phyloP scores from a whole-genome alignment of 148 eudicot genomes.

The Beta vulgaris region DNA sequence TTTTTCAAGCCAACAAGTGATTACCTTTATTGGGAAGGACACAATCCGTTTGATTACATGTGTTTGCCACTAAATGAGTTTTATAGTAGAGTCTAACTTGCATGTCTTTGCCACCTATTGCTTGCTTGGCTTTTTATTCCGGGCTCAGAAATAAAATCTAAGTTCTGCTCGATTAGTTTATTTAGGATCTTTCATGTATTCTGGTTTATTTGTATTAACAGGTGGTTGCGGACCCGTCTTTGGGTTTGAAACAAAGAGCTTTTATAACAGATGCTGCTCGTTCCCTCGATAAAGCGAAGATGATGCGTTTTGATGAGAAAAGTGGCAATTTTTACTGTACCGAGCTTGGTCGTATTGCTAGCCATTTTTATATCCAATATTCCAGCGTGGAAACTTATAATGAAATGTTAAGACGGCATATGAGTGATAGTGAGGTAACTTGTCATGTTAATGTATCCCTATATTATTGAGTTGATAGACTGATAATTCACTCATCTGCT shows the following conservation, averaged over 20 bases:
- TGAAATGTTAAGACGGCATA: slow-evolving; percentile 91
- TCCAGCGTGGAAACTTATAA: slow-evolving; percentile 98
- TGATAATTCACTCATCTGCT: background rate
- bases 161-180: background rate
- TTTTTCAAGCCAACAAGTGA: background rate
- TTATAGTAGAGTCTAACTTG: background rate
- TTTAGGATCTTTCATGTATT: slow-evolving; percentile 1
- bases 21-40: background rate
- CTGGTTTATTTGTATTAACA: slow-evolving; percentile 31
- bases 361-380: slow-evolving; percentile 97
- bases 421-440: slow-evolving; percentile 94
- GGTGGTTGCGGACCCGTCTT: slow-evolving; percentile 96
- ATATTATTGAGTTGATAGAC: background rate
- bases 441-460: background rate
- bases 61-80: background rate
- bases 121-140: background rate
- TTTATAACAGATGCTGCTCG: slow-evolving; percentile 95
- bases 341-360: slow-evolving; percentile 99
- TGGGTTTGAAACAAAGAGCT: slow-evolving; percentile 89
- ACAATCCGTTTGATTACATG: background rate
- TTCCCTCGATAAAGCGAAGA: slow-evolving; percentile 95
- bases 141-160: background rate
- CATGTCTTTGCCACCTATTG: background rate
- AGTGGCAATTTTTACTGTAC: slow-evolving; percentile 98
- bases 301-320: slow-evolving; percentile 99